Evolutionary conservation across 2,329 filamentous ascomycete species (phyloP), one percentile per base, ranked within the genome.

Genomic region (Xylariaceae sp.): DNA sequence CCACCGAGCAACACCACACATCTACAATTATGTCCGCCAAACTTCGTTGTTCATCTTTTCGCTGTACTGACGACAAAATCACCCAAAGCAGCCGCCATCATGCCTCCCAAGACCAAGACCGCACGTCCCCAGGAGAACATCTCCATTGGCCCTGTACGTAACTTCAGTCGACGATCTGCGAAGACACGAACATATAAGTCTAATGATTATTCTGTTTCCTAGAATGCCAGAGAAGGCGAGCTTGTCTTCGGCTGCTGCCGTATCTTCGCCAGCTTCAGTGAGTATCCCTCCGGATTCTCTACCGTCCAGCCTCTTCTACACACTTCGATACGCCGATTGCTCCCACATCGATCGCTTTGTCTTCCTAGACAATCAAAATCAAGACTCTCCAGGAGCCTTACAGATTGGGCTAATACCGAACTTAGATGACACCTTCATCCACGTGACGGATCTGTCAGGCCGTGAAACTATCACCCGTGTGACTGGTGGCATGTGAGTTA

Each of bases 401-500:
- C 8, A 36, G 23, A 3, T 24, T 23, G 24, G 19, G 16, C 60
- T 62, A 49, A 62, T 34, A 21, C 11, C 14, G 21, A 17, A 52
- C 24, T 6, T 46, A 63, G 61, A 92, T 83, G 90, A 92, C 75
- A 92, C 89, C 78, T 92, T 92, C 84, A 95, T 99, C 78, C 95
- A 99, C 85, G 92, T 99, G 78, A 99, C 95, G 85, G 95, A 98
- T 96, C 92, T 99, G 48, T 63, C 61, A 23, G 95, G 95, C 84
- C 95, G 95, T 83, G 95, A 99, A 90, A 99, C 96, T 83, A 97
- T 99, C 85, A 91, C 88, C 88, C 93, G 95, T 91, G 94, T 99
- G 72, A 99, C 96, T 75, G 95, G 96, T 85, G 96, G 96, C 78
- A 99, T 99, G 60, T 62, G 33, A 62, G 60, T 62, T 48, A 28